A percentile compares a stretch with the other conserved stretches of the same genome.
Conservation (phyloP, 2,329 filamentous ascomycete species). For the Colletotrichum neosansevieriae region DNA sequence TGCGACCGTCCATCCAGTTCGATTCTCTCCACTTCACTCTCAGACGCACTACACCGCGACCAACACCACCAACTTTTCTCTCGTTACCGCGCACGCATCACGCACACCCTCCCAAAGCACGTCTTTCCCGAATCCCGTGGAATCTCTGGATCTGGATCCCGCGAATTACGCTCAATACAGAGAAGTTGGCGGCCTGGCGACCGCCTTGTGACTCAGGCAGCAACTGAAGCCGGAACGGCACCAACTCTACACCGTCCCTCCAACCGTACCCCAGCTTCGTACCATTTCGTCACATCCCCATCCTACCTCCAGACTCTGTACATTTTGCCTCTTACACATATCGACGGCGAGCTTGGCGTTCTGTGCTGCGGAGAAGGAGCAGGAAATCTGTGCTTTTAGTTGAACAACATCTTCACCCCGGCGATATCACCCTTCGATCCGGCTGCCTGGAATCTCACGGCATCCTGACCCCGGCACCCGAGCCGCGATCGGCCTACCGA, state of each 20-base stretch:
- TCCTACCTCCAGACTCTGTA: conserved; percentile 2
- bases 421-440: conserved; percentile 14
- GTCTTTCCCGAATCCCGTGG: conserved; percentile 31
- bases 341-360: conserved; percentile 7
- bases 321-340: conserved; percentile 3
- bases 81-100: conserved; percentile 18
- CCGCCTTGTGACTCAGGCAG: conserved; percentile 49
- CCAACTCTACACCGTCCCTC: conserved; percentile 40
- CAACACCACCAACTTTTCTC: conserved; percentile 22
- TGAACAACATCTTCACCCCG: conserved; percentile 6
- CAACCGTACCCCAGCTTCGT: conserved; percentile 31
- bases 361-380: conserved; percentile 17
- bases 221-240: conserved; percentile 46
- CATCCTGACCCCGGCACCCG: conserved; percentile 27
- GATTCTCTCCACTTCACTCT: conserved; percentile 37
- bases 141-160: conserved; percentile 26
- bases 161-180: conserved; percentile 1
- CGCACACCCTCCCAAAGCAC: conserved; percentile 31
- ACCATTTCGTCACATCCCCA: conserved; percentile 33
- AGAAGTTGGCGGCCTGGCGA: conserved; percentile 23
- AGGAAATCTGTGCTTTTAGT: neutral
- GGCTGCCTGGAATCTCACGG: conserved; percentile 18
- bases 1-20: conserved; percentile 33
- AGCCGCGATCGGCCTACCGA: conserved; percentile 40
- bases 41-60: conserved; percentile 17